Evolutionary conservation across 306 rosid species (phyloP), one percentile per base, ranked within the genome.

Genomic region (Castanea sativa): DNA sequence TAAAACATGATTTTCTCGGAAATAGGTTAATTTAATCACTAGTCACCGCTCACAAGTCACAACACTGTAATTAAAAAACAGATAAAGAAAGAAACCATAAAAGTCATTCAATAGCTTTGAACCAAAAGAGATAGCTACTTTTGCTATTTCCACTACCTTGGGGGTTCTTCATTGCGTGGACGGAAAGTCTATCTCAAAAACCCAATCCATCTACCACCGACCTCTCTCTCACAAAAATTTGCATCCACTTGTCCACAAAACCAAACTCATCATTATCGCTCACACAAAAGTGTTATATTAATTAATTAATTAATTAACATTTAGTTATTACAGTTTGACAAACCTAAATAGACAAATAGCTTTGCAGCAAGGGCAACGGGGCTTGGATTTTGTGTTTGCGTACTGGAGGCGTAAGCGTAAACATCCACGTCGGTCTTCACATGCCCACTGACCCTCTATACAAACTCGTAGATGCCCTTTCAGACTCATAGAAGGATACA

Each of bases 141-240:
- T 78, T 30, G 14, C 10, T 68, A 32, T 77, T 38, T 74, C 58
- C 10, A 71, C 56, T 69, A 78, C 86, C 65, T 76, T 41, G 57
- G 82, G 82, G 85, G 65, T 76, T 61, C 10, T 57, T 72, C 59
- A 60, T 84, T 86, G 91, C 97, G 91, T 86, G 85, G 87, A 88
- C 87, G 84, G 72, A 84, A 91, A 84, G 86, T 76, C 82, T 76
- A 59, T 75, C 79, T 60, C 63, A 58, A 18, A 69, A 64, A 20
- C 20, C 18, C 11, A 49, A 30, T 33, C 27, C 52, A 29, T 65
- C 70, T 14, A 61, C 59, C 81, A 80, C 92, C 96, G 89, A 83
- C 92, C 71, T 79, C n/a, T 71, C 74, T 74, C 63, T 2, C 77
- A 30, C 83, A 77, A 25, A 33, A 41, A 76, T 79, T 69, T 16